Percentiles rank a stretch among this genome's conserved stretches.
Conservation (phyloP, 1,139 yeast genomes). For the Zygosaccharomyces pseudobailii region DNA sequence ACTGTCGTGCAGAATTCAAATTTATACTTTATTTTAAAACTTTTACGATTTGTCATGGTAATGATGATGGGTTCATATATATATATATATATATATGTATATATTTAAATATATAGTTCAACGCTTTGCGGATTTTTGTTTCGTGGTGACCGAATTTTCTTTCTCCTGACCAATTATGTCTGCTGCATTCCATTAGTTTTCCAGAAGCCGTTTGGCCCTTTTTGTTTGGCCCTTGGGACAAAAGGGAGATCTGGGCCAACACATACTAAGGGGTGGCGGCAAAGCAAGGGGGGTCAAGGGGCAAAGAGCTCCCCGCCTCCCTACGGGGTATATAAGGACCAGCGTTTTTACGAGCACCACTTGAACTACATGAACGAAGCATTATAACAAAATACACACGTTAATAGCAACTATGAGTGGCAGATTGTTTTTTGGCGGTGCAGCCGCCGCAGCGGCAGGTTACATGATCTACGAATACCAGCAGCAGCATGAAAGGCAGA, state of each 20-base stretch:
- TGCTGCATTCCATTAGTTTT: not conserved
- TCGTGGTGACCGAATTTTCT: too few relatives aligned
- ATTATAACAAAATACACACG: too few relatives aligned
- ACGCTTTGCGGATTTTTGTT: too few relatives aligned
- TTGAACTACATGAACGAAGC: too few relatives aligned
- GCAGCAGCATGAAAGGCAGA: conserved; percentile 18
- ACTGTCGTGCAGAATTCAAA: too few relatives aligned
- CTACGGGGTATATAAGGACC: conserved; percentile 2
- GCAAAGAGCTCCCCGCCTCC: not conserved
- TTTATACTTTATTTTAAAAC: too few relatives aligned
- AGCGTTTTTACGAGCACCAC: not conserved
- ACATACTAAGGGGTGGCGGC: conserved; percentile 6
- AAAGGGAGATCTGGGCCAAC: conserved; percentile 2
- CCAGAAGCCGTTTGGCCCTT: not conserved
- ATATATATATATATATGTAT: too few relatives aligned
- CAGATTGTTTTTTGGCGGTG: conserved; percentile 20
- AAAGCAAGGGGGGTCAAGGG: not conserved
- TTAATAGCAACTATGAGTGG: conserved; percentile 12
- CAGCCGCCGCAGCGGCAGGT: conserved; percentile 23
- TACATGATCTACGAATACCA: conserved; percentile 20
- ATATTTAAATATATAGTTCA: too few relatives aligned
- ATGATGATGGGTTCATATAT: too few relatives aligned
- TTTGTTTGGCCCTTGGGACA: not conserved
- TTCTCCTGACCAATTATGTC: too few relatives aligned
- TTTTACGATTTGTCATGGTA: too few relatives aligned